Percentiles rank a stretch among this genome's conserved stretches.
These are phyloP conservation scores for Ogataea henricii DNA, from an alignment of 805 yeast species.

Conservation along the genomic window DNA sequence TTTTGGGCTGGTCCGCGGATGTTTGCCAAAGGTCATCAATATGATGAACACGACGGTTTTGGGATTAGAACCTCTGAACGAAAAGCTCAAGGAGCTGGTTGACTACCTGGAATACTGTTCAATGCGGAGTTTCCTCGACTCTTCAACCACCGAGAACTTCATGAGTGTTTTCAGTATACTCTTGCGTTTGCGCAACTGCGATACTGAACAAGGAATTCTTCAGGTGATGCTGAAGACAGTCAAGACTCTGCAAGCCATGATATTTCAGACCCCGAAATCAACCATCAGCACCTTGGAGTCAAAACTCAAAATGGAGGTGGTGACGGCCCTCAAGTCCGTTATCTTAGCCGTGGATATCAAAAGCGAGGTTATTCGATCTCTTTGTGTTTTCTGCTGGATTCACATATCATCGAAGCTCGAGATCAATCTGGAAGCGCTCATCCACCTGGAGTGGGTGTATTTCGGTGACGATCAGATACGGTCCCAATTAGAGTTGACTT, in stretches of 20 bases:
- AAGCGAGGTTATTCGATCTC: slow-evolving; percentile 15
- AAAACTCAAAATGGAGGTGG: slow-evolving; percentile 19
- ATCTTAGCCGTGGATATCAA: slow-evolving; percentile 15
- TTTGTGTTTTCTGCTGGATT: slow-evolving; percentile 26
- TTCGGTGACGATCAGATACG: slow-evolving; percentile 26
- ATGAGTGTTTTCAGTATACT: slow-evolving; percentile 17
- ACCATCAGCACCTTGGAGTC: not conserved
- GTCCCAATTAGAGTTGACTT: slow-evolving; percentile 24
- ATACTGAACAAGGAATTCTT: slow-evolving; percentile 10
- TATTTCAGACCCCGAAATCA: slow-evolving; percentile 1
- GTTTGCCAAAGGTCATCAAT: slow-evolving; percentile 16
- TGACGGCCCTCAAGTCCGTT: slow-evolving; percentile 21
- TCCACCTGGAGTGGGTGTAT: slow-evolving; percentile 34
- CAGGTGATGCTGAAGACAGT: slow-evolving; percentile 11
- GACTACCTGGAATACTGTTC: slow-evolving; percentile 8
- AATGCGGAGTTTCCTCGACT: slow-evolving; percentile 9
- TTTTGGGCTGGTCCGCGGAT: slow-evolving; percentile 17
- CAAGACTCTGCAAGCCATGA: slow-evolving; percentile 3
- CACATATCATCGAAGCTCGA: slow-evolving; percentile 17
- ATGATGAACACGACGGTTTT: slow-evolving; percentile 16
- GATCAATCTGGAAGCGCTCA: slow-evolving; percentile 23
- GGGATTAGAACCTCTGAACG: slow-evolving; percentile 10
- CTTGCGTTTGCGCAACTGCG: slow-evolving; percentile 16
- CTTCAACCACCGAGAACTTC: slow-evolving; percentile 10
- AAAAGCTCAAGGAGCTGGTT: slow-evolving; percentile 17